Evolutionary conservation across 345 rosid species (phyloP).

Genomic region (Aquilaria yunnanensis): DNA sequence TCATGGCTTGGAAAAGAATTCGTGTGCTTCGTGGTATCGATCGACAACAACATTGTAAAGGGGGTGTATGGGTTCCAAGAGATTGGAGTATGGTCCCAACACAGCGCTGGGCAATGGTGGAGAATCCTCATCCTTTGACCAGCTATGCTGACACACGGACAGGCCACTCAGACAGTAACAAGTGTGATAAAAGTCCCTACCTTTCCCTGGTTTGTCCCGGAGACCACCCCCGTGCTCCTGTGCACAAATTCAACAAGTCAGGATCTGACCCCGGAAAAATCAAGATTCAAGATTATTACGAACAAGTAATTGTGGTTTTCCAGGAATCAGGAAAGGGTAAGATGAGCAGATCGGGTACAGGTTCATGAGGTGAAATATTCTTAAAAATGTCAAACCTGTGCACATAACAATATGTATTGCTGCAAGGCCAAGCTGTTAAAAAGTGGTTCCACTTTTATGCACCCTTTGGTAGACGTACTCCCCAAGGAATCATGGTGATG

Average conservation of each 20-base stretch:
- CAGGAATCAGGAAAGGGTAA: neutral
- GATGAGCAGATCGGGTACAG: neutral
- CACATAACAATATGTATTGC: slow-evolving; percentile 73
- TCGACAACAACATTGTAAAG: slow-evolving; percentile 64
- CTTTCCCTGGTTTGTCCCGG: slow-evolving; percentile 80
- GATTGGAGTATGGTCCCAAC: slow-evolving; percentile 68
- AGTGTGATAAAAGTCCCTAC: slow-evolving; percentile 77
- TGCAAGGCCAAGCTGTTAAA: slow-evolving; percentile 78
- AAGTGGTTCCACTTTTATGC: slow-evolving; percentile 37
- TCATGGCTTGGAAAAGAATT: slow-evolving; percentile 34
- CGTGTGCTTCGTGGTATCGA: slow-evolving; percentile 59
- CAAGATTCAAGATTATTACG: neutral
- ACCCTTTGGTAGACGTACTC: slow-evolving; percentile 21
- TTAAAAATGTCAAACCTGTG: slow-evolving; percentile 45
- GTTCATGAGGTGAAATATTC: neutral
- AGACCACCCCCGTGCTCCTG: slow-evolving; percentile 77
- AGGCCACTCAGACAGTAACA: slow-evolving; percentile 94
- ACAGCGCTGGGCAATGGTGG: slow-evolving; percentile 53
- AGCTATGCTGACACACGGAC: slow-evolving; percentile 63
- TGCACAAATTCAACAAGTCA: slow-evolving; percentile 3
- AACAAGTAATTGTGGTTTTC: neutral
- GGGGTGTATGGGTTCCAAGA: slow-evolving; percentile 72
- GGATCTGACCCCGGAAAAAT: neutral
- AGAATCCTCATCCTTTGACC: slow-evolving; percentile 43
- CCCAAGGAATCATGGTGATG: slow-evolving; percentile 21